Evolutionary conservation across 352 stramenopile species (phyloP).

Genomic region (Globisporangium heterothallicum): DNA sequence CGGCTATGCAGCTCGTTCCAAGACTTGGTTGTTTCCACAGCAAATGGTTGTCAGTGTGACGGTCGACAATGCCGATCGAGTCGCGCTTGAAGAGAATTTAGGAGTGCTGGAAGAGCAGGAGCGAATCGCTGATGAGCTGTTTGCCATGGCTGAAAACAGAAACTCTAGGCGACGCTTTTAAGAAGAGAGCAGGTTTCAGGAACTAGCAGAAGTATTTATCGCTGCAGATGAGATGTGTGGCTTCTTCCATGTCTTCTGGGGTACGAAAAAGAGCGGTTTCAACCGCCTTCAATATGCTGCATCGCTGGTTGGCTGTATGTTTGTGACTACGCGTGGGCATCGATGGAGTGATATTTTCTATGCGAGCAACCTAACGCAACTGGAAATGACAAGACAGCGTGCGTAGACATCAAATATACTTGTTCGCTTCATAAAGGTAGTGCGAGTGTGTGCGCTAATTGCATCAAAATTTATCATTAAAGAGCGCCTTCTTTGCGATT

Average conservation of each 20-base stretch:
- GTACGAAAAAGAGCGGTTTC: not conserved
- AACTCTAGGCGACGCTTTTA: constrained; percentile 42
- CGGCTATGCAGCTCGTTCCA: constrained; percentile 29
- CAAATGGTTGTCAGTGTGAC: constrained; percentile 55
- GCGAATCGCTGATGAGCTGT: constrained; percentile 78
- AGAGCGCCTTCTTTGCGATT: constrained; percentile 78
- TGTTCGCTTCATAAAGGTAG: not conserved
- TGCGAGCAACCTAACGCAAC: not conserved
- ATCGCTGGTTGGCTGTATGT: no score
- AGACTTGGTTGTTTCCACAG: constrained; percentile 41
- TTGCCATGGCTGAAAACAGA: constrained; percentile 72
- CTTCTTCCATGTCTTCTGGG: no score
- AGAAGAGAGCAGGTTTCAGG: constrained; percentile 2
- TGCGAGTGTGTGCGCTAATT: no score
- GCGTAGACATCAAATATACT: not conserved
- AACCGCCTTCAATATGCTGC: not conserved
- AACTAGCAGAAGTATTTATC: constrained; percentile 7
- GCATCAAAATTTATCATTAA: constrained; percentile 72
- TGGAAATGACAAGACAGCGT: constrained; percentile 1
- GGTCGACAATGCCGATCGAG: constrained; percentile 53
- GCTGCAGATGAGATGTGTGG: not conserved
- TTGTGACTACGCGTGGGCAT: not conserved
- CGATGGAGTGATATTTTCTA: not conserved
- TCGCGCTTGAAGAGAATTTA: constrained; percentile 52
- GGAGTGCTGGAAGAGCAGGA: constrained; percentile 76